phyloP scores from a whole-genome alignment of 352 stramenopile genomes.

The Pythium vanterpoolii region DNA sequence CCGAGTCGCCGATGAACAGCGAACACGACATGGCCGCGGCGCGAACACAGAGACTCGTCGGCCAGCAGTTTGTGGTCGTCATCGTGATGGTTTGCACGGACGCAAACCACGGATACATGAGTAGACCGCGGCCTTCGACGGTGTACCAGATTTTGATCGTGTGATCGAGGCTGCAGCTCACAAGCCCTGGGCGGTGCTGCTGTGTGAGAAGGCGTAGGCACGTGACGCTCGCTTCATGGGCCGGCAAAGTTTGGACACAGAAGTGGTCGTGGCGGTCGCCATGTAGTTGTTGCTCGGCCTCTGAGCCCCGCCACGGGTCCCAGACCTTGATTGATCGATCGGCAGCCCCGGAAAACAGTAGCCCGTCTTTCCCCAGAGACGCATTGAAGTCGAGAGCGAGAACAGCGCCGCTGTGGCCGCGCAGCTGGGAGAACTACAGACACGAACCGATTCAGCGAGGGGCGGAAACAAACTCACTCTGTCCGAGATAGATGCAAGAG shows the following conservation, averaged over 20 bases:
- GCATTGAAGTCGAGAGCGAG: slow-evolving; percentile 44
- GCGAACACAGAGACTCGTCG: slow-evolving; percentile 51
- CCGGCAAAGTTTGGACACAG: slow-evolving; percentile 66
- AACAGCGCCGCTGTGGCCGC: slow-evolving; percentile 49
- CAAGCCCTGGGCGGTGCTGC: slow-evolving; percentile 46
- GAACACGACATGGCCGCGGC: slow-evolving; percentile 33
- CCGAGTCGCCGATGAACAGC: slow-evolving; percentile 65
- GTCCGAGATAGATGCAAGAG: not conserved
- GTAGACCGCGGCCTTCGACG: slow-evolving; percentile 43
- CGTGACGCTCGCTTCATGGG: slow-evolving; percentile 52
- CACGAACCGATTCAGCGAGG: not conserved
- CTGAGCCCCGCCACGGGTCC: slow-evolving; percentile 52
- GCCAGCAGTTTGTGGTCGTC: slow-evolving; percentile 46
- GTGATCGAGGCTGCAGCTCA: slow-evolving; percentile 68
- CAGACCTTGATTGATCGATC: slow-evolving; percentile 73
- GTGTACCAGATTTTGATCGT: slow-evolving; percentile 70
- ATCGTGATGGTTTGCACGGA: slow-evolving; percentile 51
- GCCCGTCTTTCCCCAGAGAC: slow-evolving; percentile 37
- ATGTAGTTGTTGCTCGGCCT: slow-evolving; percentile 36
- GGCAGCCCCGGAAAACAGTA: slow-evolving; percentile 63
- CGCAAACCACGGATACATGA: slow-evolving; percentile 71
- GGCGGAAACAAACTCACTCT: not conserved
- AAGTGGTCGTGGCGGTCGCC: slow-evolving; percentile 22
- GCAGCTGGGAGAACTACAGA: slow-evolving; percentile 39
- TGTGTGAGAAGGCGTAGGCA: slow-evolving; percentile 42